Evolutionary conservation across 2,329 filamentous ascomycete species (phyloP).

Genomic region (Penicillium rolfsii): DNA sequence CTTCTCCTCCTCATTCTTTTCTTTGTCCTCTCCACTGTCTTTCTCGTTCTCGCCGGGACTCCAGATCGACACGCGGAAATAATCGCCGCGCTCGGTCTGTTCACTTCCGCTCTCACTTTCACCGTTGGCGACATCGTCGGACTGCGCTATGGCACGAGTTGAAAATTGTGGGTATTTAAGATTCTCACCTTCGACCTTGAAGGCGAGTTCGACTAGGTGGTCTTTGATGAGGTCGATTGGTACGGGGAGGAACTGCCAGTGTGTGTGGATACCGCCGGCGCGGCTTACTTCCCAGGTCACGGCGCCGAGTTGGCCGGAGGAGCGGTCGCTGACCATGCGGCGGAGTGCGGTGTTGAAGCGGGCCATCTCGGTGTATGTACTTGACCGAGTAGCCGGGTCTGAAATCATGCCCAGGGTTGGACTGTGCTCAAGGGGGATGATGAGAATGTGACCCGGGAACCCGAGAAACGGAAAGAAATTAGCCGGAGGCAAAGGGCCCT

Average conservation of each 20-base stretch:
- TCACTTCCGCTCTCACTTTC: slow-evolving; percentile 30
- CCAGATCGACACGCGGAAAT: slow-evolving; percentile 84
- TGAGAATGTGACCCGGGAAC: slow-evolving; percentile 85
- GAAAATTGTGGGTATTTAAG: slow-evolving; percentile 60
- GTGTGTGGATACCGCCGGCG: slow-evolving; percentile 77
- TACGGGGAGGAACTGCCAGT: slow-evolving; percentile 91
- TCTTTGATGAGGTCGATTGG: slow-evolving; percentile 67
- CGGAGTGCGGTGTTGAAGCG: slow-evolving; percentile 78
- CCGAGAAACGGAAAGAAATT: slow-evolving; percentile 71
- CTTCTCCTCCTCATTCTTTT: neutral
- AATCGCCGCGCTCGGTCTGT: slow-evolving; percentile 58
- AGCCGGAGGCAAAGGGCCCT: slow-evolving; percentile 78
- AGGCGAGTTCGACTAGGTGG: slow-evolving; percentile 82
- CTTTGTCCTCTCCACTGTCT: neutral
- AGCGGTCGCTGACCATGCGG: slow-evolving; percentile 65
- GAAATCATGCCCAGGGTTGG: slow-evolving; percentile 73
- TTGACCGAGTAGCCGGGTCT: slow-evolving; percentile 57
- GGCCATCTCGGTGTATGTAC: slow-evolving; percentile 78
- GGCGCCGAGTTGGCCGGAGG: slow-evolving; percentile 66
- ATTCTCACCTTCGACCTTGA: slow-evolving; percentile 86
- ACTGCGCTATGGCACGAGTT: slow-evolving; percentile 24
- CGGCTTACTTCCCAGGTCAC: slow-evolving; percentile 94
- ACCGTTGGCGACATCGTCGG: slow-evolving; percentile 22
- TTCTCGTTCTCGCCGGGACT: slow-evolving; percentile 28
- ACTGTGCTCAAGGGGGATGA: slow-evolving; percentile 83